These are phyloP conservation scores for Neodidymelliopsis sp. DNA, from an alignment of 2,329 filamentous ascomycete species.

Conservation along the genomic window DNA sequence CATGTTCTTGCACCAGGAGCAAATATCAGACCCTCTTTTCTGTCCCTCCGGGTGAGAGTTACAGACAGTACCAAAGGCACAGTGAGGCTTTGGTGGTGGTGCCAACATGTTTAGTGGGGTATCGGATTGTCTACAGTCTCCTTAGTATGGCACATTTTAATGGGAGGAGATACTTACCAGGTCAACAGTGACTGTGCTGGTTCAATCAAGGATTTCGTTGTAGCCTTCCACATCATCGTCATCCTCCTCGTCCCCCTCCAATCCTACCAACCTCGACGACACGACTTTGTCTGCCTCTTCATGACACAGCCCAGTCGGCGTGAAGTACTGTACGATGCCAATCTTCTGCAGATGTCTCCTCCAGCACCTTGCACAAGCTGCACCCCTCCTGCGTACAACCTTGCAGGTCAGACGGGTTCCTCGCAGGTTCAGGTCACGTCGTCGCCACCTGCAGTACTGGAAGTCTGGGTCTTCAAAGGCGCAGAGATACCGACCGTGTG, in stretches of 20 bases:
- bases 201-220: conserved; percentile 24
- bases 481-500: conserved; percentile 31
- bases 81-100: conserved; percentile 29
- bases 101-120: conserved; percentile 21
- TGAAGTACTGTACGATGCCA: conserved; percentile 35
- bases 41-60: conserved; percentile 27
- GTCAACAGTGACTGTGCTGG: background rate
- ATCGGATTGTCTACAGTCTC: background rate
- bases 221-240: conserved; percentile 39
- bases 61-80: conserved; percentile 33
- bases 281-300: conserved; percentile 34
- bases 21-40: conserved; percentile 29
- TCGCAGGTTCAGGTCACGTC: conserved; percentile 34
- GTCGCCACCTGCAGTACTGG: conserved; percentile 35
- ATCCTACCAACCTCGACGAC: conserved; percentile 25
- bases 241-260: conserved; percentile 23
- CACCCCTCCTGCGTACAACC: conserved; percentile 30
- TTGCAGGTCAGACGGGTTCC: conserved; percentile 29
- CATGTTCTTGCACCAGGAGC: conserved; percentile 36
- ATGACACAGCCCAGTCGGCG: conserved; percentile 38
- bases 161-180: conserved; percentile 8
- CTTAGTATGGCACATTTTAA: background rate
- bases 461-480: conserved; percentile 40
- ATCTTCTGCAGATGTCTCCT: conserved; percentile 33
- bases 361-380: conserved; percentile 37